Base-by-base conservation (phyloP, 106 monocot genomes). In the Dendrobium chrysotoxum region DNA sequence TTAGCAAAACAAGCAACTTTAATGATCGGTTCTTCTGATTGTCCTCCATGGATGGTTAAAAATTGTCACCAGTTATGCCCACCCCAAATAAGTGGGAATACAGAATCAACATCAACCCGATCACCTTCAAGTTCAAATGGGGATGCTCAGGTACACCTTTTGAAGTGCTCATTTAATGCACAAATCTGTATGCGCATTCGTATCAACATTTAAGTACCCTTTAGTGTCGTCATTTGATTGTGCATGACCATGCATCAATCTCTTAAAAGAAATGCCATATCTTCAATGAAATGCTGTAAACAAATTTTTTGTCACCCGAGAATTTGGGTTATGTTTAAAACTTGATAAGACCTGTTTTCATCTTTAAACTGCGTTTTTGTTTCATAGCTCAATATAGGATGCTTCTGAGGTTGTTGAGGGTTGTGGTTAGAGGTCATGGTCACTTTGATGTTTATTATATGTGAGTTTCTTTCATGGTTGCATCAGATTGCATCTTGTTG, bases 61-160 rank as follows among this genome's bases (percentile, higher is more conserved):
- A 75, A 81, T 82, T 85, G 85, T 82, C 85, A 72, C 41, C 85
- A 88, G 23, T 78, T 76, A 82, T 90, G 90, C 75, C 92, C 88
- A 83, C 86, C 87, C 58, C 93, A 88, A 85, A 85, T 85, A 35
- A 86, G 91, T 86, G 93, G 82, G 20, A 88, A 86, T 79, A 88
- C 96, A 64, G 90, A 93, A 70, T 88, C 90, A 67, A 82, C 85
- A 50, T 93, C 95, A 66, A 55, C 82, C 50, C 87, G 85, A 53
- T 89, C 95, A 77, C 79, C 83, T 28, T 93, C 83, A 58, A 89
- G 83, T 85, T 86, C 86, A 57, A 90, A 88, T 86, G 91, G 88
- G 55, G 88, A 91, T 85, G 85, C 71, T 86, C 87, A 88, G 90
- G 93, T 93, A 81, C 50, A 57, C 77, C 20, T 66, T 71, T 71